Percentiles rank a stretch among this genome's conserved stretches.
Evolutionary conservation across 352 stramenopile genomes (phyloP).

Genomic region (Globisporangium perplexum): DNA sequence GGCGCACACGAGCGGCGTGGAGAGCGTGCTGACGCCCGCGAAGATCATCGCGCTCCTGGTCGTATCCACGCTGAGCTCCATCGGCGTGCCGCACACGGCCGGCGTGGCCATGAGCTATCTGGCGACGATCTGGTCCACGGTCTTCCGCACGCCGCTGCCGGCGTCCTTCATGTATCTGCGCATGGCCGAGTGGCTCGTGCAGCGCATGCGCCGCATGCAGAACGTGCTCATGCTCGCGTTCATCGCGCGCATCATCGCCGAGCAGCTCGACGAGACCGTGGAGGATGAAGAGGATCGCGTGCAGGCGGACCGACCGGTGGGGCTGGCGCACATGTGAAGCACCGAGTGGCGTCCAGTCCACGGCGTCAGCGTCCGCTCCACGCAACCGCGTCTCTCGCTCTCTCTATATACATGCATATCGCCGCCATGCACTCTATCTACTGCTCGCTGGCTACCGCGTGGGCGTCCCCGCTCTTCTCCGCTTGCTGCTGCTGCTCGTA

Average conservation of each 20-base stretch:
- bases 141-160: constrained; percentile 36
- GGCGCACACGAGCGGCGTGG: constrained; percentile 45
- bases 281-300: constrained; percentile 63
- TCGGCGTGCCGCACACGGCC: constrained; percentile 32
- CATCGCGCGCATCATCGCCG: constrained; percentile 58
- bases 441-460: too few relatives aligned
- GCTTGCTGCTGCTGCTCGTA: constrained; percentile 12
- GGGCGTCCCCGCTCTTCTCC: not conserved
- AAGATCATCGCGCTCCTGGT: constrained; percentile 35
- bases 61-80: constrained; percentile 43
- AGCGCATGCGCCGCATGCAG: constrained; percentile 47
- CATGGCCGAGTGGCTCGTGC: constrained; percentile 45
- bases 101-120: constrained; percentile 38
- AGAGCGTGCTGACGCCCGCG: constrained; percentile 31
- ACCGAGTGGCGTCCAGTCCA: not conserved
- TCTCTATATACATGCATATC: not conserved
- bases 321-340: constrained; percentile 19
- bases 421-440: not conserved
- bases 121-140: constrained; percentile 45
- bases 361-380: too few relatives aligned
- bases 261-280: constrained; percentile 64
- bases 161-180: constrained; percentile 36
- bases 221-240: constrained; percentile 66
- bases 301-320: constrained; percentile 28
- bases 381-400: not conserved